phyloP scores from a whole-genome alignment of 257 asterid genomes.

The Marsdenia floribunda region DNA sequence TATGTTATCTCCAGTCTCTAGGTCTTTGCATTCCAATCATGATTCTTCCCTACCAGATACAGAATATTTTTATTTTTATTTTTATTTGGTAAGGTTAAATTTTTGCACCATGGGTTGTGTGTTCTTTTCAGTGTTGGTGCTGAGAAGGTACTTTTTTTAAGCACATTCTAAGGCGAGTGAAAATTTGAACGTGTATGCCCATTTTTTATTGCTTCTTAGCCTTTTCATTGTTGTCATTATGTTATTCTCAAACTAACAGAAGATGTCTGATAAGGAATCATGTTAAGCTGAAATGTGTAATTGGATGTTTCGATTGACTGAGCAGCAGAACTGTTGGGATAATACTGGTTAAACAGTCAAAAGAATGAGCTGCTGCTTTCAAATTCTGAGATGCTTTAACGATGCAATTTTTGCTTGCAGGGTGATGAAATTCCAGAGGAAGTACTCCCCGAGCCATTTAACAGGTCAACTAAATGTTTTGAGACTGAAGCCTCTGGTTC shows the following conservation, averaged over 20 bases:
- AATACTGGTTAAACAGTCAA: background rate
- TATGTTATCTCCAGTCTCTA: background rate
- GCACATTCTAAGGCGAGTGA: background rate
- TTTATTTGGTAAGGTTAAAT: background rate
- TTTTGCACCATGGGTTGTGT: background rate
- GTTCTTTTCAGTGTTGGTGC: background rate
- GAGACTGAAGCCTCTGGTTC: slow-evolving; percentile 21
- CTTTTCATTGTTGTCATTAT: background rate
- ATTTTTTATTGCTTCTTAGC: background rate
- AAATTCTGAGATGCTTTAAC: background rate
- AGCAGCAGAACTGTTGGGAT: background rate
- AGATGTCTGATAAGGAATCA: background rate
- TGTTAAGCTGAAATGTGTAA: background rate
- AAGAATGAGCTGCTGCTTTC: background rate
- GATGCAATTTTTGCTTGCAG: slow-evolving; percentile 31
- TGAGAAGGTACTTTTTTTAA: background rate
- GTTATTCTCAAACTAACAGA: background rate
- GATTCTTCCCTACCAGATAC: background rate
- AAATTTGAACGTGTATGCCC: background rate
- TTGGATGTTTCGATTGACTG: background rate
- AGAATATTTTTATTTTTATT: no score
- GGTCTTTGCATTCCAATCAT: background rate
- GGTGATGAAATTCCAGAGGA: slow-evolving; percentile 79
- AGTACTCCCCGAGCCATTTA: slow-evolving; percentile 58
- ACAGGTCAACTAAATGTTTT: slow-evolving; percentile 24